Percentiles rank a stretch among this genome's conserved stretches.
Conservation (phyloP, 441 rosid genomes). For the Corymbia citriodora region DNA sequence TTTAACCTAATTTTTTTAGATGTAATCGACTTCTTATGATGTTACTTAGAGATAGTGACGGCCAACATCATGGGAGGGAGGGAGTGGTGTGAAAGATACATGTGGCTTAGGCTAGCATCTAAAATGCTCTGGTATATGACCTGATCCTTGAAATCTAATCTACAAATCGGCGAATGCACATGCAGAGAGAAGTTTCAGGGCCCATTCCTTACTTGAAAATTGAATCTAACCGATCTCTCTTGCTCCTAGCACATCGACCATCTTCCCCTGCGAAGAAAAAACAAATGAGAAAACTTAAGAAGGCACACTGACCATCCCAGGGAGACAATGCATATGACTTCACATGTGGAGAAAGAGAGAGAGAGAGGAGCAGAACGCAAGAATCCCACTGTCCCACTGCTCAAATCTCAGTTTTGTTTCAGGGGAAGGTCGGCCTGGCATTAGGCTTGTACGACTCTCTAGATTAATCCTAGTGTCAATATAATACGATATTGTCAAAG, state of each 20-base stretch:
- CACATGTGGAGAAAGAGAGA: background rate
- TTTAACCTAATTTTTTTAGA: background rate
- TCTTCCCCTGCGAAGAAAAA: background rate
- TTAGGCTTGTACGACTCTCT: background rate
- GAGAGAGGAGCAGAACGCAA: background rate
- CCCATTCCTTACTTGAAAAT: background rate
- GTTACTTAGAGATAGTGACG: background rate
- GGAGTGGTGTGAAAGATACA: background rate
- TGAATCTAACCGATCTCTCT: background rate
- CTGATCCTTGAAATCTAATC: background rate
- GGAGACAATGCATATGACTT: background rate
- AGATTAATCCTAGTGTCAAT: background rate
- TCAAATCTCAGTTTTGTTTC: background rate
- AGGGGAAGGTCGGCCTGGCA: background rate
- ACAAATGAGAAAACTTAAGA: background rate
- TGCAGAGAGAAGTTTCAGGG: background rate
- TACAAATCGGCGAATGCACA: background rate
- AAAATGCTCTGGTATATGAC: background rate
- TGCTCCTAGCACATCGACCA: background rate
- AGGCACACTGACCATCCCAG: background rate
- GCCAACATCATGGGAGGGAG: background rate
- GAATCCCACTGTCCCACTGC: background rate
- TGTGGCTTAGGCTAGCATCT: background rate
- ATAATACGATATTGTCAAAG: background rate
- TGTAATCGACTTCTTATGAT: background rate